These are phyloP conservation scores for Candida sojae DNA, from an alignment of 1,139 yeast species.

Conservation along the genomic window DNA sequence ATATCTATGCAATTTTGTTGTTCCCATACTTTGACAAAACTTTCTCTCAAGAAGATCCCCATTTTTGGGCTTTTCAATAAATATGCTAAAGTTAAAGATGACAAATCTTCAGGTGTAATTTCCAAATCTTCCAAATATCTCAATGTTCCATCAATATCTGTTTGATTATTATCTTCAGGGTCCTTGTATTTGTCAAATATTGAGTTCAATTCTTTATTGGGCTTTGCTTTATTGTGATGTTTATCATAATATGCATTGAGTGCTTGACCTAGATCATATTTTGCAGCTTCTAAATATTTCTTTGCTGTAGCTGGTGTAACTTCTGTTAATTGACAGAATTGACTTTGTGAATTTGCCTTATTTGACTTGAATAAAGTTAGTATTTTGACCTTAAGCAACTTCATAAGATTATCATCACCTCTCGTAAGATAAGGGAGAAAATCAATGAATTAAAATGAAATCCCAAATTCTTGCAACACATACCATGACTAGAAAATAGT, in stretches of 20 bases:
- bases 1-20: slow-evolving; percentile 35
- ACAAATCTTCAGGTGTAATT: slow-evolving; percentile 72
- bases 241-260: slow-evolving; percentile 26
- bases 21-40: slow-evolving; percentile 62
- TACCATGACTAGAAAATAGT: slow-evolving; percentile 1
- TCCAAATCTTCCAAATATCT: slow-evolving; percentile 64
- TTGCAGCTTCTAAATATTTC: slow-evolving; percentile 25
- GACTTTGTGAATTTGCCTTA: slow-evolving; percentile 20
- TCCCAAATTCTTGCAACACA: slow-evolving; percentile 1
- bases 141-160: slow-evolving; percentile 78
- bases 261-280: slow-evolving; percentile 32
- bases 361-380: slow-evolving; percentile 9
- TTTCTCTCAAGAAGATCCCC: slow-evolving; percentile 55
- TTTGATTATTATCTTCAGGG: slow-evolving; percentile 25
- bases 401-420: background rate
- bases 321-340: slow-evolving; percentile 35
- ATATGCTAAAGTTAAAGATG: slow-evolving; percentile 68
- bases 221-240: slow-evolving; percentile 13
- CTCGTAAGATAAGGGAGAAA: background rate
- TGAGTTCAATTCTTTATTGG: slow-evolving; percentile 16
- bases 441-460: background rate
- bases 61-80: slow-evolving; percentile 64
- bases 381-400: slow-evolving; percentile 1
- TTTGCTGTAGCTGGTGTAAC: slow-evolving; percentile 26
- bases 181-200: slow-evolving; percentile 36